Percentiles rank a stretch among this genome's conserved stretches.
Evolutionary conservation across 768 basidiomycete species (phyloP).

Genomic region (Crucibulum laeve): DNA sequence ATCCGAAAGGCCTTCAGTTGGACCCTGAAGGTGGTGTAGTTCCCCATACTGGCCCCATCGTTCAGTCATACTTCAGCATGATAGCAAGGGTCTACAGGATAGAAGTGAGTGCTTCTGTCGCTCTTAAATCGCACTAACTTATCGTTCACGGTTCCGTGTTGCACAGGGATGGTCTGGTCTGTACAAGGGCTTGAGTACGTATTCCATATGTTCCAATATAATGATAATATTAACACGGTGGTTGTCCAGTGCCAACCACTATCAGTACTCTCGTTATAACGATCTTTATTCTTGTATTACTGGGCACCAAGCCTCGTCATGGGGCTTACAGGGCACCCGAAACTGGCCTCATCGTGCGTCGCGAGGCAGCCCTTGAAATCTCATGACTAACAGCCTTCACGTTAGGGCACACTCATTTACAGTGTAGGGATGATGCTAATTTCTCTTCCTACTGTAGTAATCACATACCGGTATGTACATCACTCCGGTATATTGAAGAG

Average conservation of each 20-base stretch:
- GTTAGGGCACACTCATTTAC: slow-evolving; percentile 57
- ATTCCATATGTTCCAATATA: background rate
- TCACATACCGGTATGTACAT: slow-evolving; percentile 68
- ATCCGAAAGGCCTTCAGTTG: slow-evolving; percentile 78
- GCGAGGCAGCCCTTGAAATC: background rate
- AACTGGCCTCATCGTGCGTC: slow-evolving; percentile 42
- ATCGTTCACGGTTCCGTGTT: slow-evolving; percentile 2
- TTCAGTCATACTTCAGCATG: slow-evolving; percentile 75
- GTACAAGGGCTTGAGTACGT: slow-evolving; percentile 72
- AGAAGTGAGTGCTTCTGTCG: slow-evolving; percentile 45
- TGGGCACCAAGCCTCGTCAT: slow-evolving; percentile 59
- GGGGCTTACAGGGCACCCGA: slow-evolving; percentile 63
- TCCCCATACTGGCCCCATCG: slow-evolving; percentile 74
- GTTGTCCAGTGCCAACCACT: slow-evolving; percentile 35
- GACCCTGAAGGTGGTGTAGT: slow-evolving; percentile 74
- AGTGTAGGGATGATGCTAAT: slow-evolving; percentile 63
- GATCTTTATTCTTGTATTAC: slow-evolving; percentile 49
- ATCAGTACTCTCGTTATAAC: slow-evolving; percentile 52
- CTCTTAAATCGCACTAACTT: background rate
- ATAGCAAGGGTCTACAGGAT: slow-evolving; percentile 62
- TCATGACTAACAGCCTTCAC: background rate
- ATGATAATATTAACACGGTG: background rate
- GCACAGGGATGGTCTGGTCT: slow-evolving; percentile 61
- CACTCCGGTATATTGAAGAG: slow-evolving; percentile 3
- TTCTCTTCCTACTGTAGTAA: slow-evolving; percentile 61